phyloP scores from a whole-genome alignment of 805 yeast species.

The Candida sphagnicola region DNA sequence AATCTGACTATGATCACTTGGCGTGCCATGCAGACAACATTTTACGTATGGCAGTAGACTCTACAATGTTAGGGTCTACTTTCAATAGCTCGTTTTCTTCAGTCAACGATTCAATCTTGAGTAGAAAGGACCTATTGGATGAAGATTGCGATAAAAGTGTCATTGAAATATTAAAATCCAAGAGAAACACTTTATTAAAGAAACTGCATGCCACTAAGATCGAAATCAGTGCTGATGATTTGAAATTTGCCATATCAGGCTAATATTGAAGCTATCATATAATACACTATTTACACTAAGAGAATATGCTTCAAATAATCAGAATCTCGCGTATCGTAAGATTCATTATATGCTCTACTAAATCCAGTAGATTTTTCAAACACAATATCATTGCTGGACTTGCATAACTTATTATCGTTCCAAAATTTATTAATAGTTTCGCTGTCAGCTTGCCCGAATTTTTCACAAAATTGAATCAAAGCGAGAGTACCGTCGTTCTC shows the following conservation, averaged over 20 bases:
- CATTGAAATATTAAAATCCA: conserved; percentile 12
- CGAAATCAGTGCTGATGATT: conserved; percentile 36
- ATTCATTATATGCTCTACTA: conserved; percentile 16
- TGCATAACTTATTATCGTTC: conserved; percentile 9
- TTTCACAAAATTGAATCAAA: conserved; percentile 3
- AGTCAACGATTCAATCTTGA: conserved; percentile 27
- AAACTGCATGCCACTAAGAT: conserved; percentile 20
- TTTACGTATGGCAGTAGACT: conserved; percentile 44
- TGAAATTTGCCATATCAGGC: conserved; percentile 26
- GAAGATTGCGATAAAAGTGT: conserved; percentile 13
- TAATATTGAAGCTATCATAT: conserved; percentile 4
- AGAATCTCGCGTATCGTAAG: conserved; percentile 23
- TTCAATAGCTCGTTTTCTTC: conserved; percentile 34
- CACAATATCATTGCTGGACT: conserved; percentile 1
- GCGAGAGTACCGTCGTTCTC: conserved; percentile 10
- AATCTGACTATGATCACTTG: conserved; percentile 31
- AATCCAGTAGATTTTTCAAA: conserved; percentile 3
- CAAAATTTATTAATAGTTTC: conserved; percentile 13
- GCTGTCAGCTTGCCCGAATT: not conserved
- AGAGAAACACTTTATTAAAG: conserved; percentile 3
- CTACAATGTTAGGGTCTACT: conserved; percentile 42
- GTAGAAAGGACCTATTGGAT: conserved; percentile 15
- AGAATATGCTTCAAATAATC: conserved; percentile 16
- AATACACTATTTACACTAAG: conserved; percentile 3
- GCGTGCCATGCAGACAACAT: conserved; percentile 46